These are phyloP conservation scores for Mrakia hoshinonis DNA, from an alignment of 768 basidiomycete genomes.

Conservation along the genomic window DNA sequence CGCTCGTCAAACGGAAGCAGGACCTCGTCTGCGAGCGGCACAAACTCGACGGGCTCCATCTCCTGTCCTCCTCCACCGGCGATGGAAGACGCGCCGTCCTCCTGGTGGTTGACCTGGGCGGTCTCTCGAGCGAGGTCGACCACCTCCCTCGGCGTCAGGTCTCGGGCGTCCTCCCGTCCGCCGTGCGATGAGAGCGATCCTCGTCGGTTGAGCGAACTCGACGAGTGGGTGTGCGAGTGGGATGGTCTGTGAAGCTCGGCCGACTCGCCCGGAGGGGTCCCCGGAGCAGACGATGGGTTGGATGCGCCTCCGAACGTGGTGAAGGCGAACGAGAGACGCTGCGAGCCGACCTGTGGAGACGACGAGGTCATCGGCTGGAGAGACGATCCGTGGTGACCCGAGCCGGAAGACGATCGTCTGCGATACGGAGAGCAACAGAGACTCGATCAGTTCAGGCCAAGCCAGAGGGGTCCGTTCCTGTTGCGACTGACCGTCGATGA, in stretches of 20 bases:
- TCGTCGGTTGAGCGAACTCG: not conserved
- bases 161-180: slow-evolving; percentile 8
- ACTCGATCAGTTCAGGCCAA: not conserved
- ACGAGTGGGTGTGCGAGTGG: not conserved
- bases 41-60: slow-evolving; percentile 29
- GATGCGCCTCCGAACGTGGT: slow-evolving; percentile 4
- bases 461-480: not conserved
- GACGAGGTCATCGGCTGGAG: not conserved
- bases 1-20: slow-evolving; percentile 27
- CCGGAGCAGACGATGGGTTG: not conserved
- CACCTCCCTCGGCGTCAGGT: slow-evolving; percentile 23
- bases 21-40: slow-evolving; percentile 20
- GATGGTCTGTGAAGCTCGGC: not conserved
- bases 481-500: not conserved
- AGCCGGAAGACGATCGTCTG: not conserved
- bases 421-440: not conserved
- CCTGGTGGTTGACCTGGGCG: slow-evolving; percentile 5
- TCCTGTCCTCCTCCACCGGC: slow-evolving; percentile 14
- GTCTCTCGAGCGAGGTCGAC: slow-evolving; percentile 27
- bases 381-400: not conserved
- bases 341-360: not conserved
- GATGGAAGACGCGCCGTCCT: not conserved
- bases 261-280: not conserved
- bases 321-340: slow-evolving; percentile 12
- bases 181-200: not conserved